Evolutionary conservation across 169 alveolate species (phyloP), one percentile per base, ranked within the genome.

Genomic region (Babesia ovata): DNA sequence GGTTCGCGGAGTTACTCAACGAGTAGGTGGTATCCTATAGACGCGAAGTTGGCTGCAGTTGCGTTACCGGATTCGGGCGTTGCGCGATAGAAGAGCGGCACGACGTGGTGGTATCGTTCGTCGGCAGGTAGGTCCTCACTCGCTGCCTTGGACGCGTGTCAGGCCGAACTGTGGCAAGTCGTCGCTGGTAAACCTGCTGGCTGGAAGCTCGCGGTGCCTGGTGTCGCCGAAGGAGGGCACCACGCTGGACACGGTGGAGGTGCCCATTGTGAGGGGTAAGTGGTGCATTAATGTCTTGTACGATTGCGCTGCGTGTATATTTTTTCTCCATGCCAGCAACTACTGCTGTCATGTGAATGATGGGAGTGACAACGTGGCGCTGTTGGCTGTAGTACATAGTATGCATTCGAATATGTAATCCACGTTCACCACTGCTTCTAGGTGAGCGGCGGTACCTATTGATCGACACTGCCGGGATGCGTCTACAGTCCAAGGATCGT

Each of bases 201-300:
- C 84, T 57, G 88, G 87, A 14, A 71, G 79, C 26, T 65, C 75
- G 21, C 87, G 94, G 44, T 89, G 87, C 63, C 71, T 89, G n/a
- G 94, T 89, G 54, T 89, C 94, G 22, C 91, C 94, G 13, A 66
- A 63, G 54, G 92, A 84, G 53, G 94, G 94, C 13, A 89, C 94
- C 0, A 89, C 94, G 3, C 85, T 81, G 71, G 94, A 89, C 82
- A 79, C 92, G 13, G 84, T 87, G 46, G 88, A 89, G 56, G 81
- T 86, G 21, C 61, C 74, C 45, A 73, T 88, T 14, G 79, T 66
- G 36, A 69, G 74, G n/a, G 86, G 87, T 79, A 48, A 44, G 63
- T 42, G 39, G 44, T 65, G 56, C 17, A 66, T 8, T 14, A 26
- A 24, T 11, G 61, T 53, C 4, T 6, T 4, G 6, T 6, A 2